Conservation (phyloP, 208 protist species). For the Leishmania gerbilli region DNA sequence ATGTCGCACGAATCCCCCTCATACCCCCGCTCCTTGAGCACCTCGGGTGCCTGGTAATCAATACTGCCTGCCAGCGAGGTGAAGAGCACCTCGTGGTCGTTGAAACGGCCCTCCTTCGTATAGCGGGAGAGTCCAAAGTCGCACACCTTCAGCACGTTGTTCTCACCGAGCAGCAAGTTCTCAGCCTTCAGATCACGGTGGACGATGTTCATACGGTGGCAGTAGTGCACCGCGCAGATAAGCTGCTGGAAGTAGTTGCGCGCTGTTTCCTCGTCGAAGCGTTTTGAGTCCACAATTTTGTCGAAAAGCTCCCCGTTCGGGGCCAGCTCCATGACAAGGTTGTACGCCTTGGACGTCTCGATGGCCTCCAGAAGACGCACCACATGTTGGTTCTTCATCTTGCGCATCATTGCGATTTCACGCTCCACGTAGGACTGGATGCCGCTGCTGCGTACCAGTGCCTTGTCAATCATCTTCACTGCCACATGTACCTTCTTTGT, state of each 20-base stretch:
- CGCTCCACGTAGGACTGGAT: slow-evolving; percentile 83
- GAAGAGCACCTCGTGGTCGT: slow-evolving; percentile 75
- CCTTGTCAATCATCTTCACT: slow-evolving; percentile 93
- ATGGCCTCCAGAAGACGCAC: slow-evolving; percentile 95
- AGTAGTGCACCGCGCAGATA: slow-evolving; percentile 91
- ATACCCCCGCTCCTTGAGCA: slow-evolving; percentile 91
- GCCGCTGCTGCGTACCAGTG: slow-evolving; percentile 62
- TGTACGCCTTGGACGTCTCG: slow-evolving; percentile 96
- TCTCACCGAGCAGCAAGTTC: slow-evolving; percentile 87
- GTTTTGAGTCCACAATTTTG: slow-evolving; percentile 92
- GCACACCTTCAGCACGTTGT: slow-evolving; percentile 88
- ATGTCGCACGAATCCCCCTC: slow-evolving; percentile 95
- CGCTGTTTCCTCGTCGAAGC: slow-evolving; percentile 81
- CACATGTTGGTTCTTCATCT: slow-evolving; percentile 95
- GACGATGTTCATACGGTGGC: slow-evolving; percentile 89
- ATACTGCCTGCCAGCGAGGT: slow-evolving; percentile 87
- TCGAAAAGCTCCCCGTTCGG: slow-evolving; percentile 98
- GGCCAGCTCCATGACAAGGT: slow-evolving; percentile 98
- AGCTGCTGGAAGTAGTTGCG: slow-evolving; percentile 93
- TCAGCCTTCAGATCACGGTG: slow-evolving; percentile 95
- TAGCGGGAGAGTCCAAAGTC: slow-evolving; percentile 94
- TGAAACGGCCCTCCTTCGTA: slow-evolving; percentile 71
- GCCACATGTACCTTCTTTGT: slow-evolving; percentile 83
- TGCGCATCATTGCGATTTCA: slow-evolving; percentile 98
- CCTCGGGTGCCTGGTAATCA: slow-evolving; percentile 91